Evolutionary conservation across 2,329 filamentous ascomycete genomes (phyloP), one percentile per base, ranked within the genome.

Genomic region (Aspergillus calidoustus): DNA sequence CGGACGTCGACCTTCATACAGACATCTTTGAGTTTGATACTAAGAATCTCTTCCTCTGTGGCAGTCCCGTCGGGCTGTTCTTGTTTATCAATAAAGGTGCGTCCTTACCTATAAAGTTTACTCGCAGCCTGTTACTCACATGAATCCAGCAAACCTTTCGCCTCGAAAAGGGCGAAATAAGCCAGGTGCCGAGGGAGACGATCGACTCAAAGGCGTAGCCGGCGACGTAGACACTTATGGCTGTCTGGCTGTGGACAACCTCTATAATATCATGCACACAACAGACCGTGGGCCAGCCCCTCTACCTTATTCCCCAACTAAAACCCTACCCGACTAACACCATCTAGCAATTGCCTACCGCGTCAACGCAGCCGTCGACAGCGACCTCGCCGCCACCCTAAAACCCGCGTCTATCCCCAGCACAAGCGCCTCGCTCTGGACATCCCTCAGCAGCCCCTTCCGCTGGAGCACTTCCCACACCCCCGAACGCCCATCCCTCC

Each of bases 31-130:
- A 97, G 67, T 99, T 99, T 72, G 89, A 97, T 74, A 97, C 93
- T 0, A 91, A 86, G 54, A 94, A 94, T 65, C 82, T 98, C 0
- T 97, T 98, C 77, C 85, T 96, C 38, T 91, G 90, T 54, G 95
- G 95, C 55, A 97, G 93, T 63, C 95, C 95, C 0, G 91, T 90
- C 0, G 94, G 91, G 0, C 96, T 99, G 80, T 99, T 99, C 76
- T 80, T 99, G 1, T 83, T 98, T 2, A 86, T 99, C 3, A 93
- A 97, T 69, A 89, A 85, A 67, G 74, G 78, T 79, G 62, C 15
- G 66, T 57, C 19, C 13, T 2, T 4, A 7, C 11, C 5, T 15
- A 17, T 15, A 54, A 5, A 13, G 17, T 23, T 52, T 9, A 3
- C 3, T n/a, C 11, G 13, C 15, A 44, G 22, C 15, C 53, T 34